phyloP scores from a whole-genome alignment of 345 rosid genomes.

The Noccaea caerulescens region DNA sequence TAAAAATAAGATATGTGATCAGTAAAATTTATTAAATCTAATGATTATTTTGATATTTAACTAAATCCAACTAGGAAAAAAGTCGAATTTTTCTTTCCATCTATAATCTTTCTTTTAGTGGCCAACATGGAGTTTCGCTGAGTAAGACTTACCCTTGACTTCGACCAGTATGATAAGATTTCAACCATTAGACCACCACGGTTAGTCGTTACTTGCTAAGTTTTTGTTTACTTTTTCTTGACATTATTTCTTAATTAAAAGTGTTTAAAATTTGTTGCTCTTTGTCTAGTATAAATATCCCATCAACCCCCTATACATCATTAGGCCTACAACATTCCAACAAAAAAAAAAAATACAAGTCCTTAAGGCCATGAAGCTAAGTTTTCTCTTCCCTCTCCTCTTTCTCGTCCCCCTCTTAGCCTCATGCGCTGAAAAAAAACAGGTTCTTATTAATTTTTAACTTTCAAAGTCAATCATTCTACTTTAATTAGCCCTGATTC shows the following conservation, averaged over 20 bases:
- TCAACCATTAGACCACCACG: slow-evolving; percentile 22
- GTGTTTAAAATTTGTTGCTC: slow-evolving; percentile 27
- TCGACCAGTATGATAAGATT: slow-evolving; percentile 5
- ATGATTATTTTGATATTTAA: too few relatives aligned
- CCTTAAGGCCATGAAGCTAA: slow-evolving; percentile 41
- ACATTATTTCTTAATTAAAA: background rate
- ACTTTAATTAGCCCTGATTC: background rate
- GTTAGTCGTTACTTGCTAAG: background rate
- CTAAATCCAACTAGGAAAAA: background rate
- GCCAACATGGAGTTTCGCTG: slow-evolving; percentile 1
- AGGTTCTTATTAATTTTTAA: slow-evolving; percentile 35
- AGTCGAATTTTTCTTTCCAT: background rate
- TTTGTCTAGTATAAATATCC: slow-evolving; percentile 34
- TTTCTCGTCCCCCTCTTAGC: slow-evolving; percentile 51
- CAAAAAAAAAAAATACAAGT: background rate
- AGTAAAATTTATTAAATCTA: background rate
- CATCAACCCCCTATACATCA: slow-evolving; percentile 18
- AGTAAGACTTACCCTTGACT: slow-evolving; percentile 28
- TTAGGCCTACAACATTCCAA: slow-evolving; percentile 26
- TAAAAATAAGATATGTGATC: background rate
- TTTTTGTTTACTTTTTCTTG: background rate
- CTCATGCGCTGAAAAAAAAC: slow-evolving; percentile 46
- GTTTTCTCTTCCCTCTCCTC: slow-evolving; percentile 40
- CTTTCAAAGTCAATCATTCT: background rate
- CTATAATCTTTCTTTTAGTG: background rate